These are phyloP conservation scores for Pyrus communis DNA, from an alignment of 306 rosid genomes.

Conservation along the genomic window DNA sequence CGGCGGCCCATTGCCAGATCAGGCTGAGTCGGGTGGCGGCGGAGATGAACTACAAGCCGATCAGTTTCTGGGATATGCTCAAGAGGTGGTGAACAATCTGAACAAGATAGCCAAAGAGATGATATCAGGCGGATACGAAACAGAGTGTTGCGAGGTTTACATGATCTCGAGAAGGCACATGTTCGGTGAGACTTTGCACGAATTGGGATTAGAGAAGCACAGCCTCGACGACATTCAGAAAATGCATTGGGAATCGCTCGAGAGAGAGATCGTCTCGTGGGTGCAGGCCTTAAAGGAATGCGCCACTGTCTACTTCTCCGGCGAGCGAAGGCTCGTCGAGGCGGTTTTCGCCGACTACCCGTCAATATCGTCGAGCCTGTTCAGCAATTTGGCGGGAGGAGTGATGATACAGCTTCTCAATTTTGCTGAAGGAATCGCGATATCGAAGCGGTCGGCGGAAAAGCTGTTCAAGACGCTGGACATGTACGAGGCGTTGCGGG, in stretches of 20 bases:
- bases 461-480: constrained; percentile 68
- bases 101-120: constrained; percentile 44
- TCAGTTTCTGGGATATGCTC: constrained; percentile 37
- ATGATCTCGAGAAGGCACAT: constrained; percentile 30
- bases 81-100: constrained; percentile 29
- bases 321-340: constrained; percentile 35
- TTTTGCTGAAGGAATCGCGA: constrained; percentile 49
- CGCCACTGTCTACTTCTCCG: constrained; percentile 32
- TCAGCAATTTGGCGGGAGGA: constrained; percentile 26
- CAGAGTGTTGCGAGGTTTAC: constrained; percentile 50
- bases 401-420: constrained; percentile 41
- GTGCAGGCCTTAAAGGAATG: constrained; percentile 44
- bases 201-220: constrained; percentile 25
- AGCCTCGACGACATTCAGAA: constrained; percentile 54
- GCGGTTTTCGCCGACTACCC: constrained; percentile 34
- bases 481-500: constrained; percentile 62
- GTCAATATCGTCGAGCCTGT: constrained; percentile 22
- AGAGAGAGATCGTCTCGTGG: constrained; percentile 54
- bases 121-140: constrained; percentile 46
- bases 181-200: constrained; percentile 29
- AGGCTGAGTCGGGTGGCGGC: background rate
- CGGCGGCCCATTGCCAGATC: background rate
- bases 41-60: background rate
- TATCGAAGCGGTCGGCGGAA: constrained; percentile 52
- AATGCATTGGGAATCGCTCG: constrained; percentile 63